Evolutionary conservation across 805 yeast species (phyloP).

Genomic region (Komagataella ulmi): DNA sequence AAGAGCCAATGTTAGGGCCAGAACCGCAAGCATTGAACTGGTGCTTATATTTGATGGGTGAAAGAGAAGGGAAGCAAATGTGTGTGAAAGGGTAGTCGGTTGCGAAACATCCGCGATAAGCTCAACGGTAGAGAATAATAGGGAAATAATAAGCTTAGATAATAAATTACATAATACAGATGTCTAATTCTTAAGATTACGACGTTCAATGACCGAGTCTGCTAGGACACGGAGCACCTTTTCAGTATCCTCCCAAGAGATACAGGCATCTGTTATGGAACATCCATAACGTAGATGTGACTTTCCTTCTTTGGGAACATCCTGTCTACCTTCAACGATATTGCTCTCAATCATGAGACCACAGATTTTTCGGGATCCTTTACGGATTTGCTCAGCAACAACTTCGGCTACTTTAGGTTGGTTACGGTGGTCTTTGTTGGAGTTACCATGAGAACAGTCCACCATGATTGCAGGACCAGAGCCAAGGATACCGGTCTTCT

Average conservation of each 20-base stretch:
- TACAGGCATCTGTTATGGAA: conserved; percentile 95
- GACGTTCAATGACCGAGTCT: conserved; percentile 72
- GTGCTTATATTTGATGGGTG: not conserved
- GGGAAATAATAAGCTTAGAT: not conserved
- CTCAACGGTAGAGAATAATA: not conserved
- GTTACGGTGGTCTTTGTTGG: conserved; percentile 84
- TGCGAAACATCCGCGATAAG: conserved; percentile 4
- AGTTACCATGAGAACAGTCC: conserved; percentile 97
- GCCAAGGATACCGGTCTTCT: conserved; percentile 21
- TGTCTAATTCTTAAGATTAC: conserved; percentile 21
- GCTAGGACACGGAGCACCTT: conserved; percentile 69
- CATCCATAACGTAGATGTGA: conserved; percentile 78
- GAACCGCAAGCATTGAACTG: not conserved
- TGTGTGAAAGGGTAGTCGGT: not conserved
- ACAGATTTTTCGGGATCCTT: conserved; percentile 68
- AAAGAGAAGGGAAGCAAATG: not conserved
- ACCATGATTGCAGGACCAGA: conserved; percentile 63
- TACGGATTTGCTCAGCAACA: conserved; percentile 70
- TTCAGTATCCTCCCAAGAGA: conserved; percentile 81
- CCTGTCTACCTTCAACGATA: conserved; percentile 84
- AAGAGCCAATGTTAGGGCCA: not conserved
- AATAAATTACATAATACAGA: not conserved
- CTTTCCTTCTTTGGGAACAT: conserved; percentile 45
- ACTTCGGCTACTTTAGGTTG: conserved; percentile 85
- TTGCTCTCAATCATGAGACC: conserved; percentile 96